phyloP scores from a whole-genome alignment of 176 grass and related monocot genomes.

The Cocos nucifera region DNA sequence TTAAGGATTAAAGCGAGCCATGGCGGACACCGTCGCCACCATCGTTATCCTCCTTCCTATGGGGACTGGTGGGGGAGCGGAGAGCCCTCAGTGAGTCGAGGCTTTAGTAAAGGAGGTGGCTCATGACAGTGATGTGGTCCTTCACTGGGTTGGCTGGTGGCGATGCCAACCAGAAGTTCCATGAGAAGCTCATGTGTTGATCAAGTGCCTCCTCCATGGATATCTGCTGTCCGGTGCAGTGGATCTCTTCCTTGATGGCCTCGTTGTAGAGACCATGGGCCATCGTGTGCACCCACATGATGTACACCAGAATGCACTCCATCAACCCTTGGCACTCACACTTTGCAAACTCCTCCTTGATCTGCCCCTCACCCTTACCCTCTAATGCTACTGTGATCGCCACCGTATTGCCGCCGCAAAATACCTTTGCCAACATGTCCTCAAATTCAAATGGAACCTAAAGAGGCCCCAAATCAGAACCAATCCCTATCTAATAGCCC shows the following conservation, averaged over 20 bases:
- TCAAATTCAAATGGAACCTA: no score
- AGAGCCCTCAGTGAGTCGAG: neutral
- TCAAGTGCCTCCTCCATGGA: slow-evolving; percentile 2
- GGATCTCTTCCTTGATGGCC: neutral
- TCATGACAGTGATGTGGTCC: slow-evolving; percentile 4
- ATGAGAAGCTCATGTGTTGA: slow-evolving; percentile 1
- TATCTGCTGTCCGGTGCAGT: neutral
- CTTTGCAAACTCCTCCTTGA: slow-evolving; percentile 1
- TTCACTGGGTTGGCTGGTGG: neutral
- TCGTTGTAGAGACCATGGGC: no score
- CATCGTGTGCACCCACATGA: neutral
- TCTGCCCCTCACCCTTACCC: neutral
- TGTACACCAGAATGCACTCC: slow-evolving; percentile 5
- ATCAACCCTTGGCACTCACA: neutral
- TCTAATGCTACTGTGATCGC: neutral
- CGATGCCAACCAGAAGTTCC: neutral
- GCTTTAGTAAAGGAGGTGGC: neutral
- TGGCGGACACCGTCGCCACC: neutral
- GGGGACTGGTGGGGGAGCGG: neutral
- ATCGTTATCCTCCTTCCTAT: neutral
- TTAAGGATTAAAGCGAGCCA: no score
- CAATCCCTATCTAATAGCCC: no score
- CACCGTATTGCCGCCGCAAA: neutral
- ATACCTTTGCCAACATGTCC: neutral
- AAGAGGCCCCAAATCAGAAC: neutral